Evolutionary conservation across 164 flowering plant genomes (phyloP).

Genomic region (Cinnamomum micranthum): DNA sequence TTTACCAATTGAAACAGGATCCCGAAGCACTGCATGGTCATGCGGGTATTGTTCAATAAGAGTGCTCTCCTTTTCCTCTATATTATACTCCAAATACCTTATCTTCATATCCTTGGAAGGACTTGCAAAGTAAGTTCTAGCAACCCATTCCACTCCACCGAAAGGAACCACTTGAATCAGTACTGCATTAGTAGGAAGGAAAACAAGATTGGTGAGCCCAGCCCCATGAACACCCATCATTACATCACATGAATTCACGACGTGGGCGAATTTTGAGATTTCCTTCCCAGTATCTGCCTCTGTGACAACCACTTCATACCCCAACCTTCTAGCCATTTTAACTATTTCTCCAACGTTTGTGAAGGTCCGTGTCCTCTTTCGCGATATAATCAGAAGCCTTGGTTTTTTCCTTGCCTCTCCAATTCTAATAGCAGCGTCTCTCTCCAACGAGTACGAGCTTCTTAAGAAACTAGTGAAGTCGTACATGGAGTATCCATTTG

Average conservation of each 20-base stretch:
- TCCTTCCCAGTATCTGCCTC: conserved; percentile 4
- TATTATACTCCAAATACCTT: conserved; percentile 31
- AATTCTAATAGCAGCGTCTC: not conserved
- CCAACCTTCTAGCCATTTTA: conserved; percentile 16
- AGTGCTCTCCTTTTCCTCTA: conserved; percentile 26
- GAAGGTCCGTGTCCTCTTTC: conserved; percentile 15
- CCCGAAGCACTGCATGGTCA: conserved; percentile 17
- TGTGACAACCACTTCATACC: conserved; percentile 21
- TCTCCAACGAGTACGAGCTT: conserved; percentile 18
- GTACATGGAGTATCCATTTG: conserved; percentile 8
- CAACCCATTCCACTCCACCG: conserved; percentile 21
- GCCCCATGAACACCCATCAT: conserved; percentile 49
- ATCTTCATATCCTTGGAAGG: conserved; percentile 27
- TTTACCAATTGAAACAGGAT: conserved; percentile 11
- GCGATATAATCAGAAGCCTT: conserved; percentile 23
- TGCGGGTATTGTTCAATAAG: conserved; percentile 17
- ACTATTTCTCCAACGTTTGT: conserved; percentile 14
- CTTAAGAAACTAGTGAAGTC: conserved; percentile 23
- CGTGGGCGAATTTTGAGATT: not conserved
- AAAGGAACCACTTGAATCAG: conserved; percentile 32
- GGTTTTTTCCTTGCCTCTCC: conserved; percentile 14
- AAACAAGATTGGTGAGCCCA: conserved; percentile 34
- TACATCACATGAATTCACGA: conserved; percentile 30
- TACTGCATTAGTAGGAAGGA: conserved; percentile 26
- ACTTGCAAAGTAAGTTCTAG: conserved; percentile 10